A percentile compares a stretch with the other conserved stretches of the same genome.
These are phyloP conservation scores for Camellia oleifera DNA, from an alignment of 179 eudicot species.

Conservation along the genomic window DNA sequence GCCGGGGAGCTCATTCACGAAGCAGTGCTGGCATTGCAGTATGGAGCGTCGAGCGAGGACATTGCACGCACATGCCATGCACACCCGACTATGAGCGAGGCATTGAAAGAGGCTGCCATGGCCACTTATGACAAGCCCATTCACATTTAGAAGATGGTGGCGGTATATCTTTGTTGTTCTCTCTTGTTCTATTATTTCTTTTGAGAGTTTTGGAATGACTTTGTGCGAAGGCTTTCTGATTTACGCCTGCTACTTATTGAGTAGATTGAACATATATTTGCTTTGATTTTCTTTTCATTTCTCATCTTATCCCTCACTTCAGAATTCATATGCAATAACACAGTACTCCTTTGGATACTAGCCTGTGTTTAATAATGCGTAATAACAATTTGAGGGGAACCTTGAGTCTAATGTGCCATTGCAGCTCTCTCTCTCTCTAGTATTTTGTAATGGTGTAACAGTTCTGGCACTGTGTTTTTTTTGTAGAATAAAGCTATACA, in stretches of 20 bases:
- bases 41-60: too few relatives aligned
- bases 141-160: constrained; percentile 24
- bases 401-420: background rate
- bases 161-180: background rate
- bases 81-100: too few relatives aligned
- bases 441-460: too few relatives aligned
- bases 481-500: too few relatives aligned
- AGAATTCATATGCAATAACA: background rate
- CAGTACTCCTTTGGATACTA: background rate
- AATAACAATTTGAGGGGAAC: background rate
- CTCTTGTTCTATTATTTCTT: background rate
- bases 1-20: too few relatives aligned
- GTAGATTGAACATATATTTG: background rate
- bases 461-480: too few relatives aligned
- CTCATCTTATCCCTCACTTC: background rate
- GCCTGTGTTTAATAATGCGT: background rate
- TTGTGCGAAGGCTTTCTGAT: constrained; percentile 4
- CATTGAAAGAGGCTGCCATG: too few relatives aligned
- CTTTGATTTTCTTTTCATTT: background rate
- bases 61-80: too few relatives aligned
- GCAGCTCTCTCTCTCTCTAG: background rate
- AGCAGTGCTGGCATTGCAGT: too few relatives aligned
- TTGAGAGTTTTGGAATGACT: constrained; percentile 15
- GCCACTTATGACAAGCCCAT: too few relatives aligned
- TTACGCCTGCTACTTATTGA: background rate